Conservation (phyloP, 176 grass and related monocot species). For the Ensete glaucum region DNA sequence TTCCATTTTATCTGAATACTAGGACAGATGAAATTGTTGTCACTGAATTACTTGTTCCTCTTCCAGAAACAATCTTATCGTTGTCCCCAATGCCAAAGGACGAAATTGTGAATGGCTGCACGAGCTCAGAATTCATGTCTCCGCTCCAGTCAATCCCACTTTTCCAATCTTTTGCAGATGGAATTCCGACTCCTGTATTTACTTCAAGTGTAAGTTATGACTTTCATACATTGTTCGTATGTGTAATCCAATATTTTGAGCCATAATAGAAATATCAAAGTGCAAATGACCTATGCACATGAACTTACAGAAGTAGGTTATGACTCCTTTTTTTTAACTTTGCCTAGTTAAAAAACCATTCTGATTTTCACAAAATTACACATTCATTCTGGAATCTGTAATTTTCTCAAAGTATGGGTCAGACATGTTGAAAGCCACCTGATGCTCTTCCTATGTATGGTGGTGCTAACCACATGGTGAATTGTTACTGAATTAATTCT, state of each 20-base stretch:
- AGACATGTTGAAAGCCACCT: background rate
- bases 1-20: conserved; percentile 1
- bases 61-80: conserved; percentile 27
- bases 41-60: background rate
- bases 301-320: background rate
- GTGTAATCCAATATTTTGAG: background rate
- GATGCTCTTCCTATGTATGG: background rate
- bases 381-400: too few relatives aligned
- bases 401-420: background rate
- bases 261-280: background rate
- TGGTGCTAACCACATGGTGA: background rate
- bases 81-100: conserved; percentile 25
- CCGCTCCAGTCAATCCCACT: conserved; percentile 56
- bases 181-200: conserved; percentile 73
- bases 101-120: conserved; percentile 7
- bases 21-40: background rate
- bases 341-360: too few relatives aligned
- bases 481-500: background rate
- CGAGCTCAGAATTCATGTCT: conserved; percentile 44
- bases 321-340: background rate
- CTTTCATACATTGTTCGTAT: background rate
- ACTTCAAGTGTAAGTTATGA: conserved; percentile 76
- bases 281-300: background rate
- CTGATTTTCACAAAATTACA: too few relatives aligned
- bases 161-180: conserved; percentile 49